Percentiles rank a stretch among this genome's conserved stretches.
These are phyloP conservation scores for Allium cepa DNA, from an alignment of 106 monocot species.

Conservation along the genomic window DNA sequence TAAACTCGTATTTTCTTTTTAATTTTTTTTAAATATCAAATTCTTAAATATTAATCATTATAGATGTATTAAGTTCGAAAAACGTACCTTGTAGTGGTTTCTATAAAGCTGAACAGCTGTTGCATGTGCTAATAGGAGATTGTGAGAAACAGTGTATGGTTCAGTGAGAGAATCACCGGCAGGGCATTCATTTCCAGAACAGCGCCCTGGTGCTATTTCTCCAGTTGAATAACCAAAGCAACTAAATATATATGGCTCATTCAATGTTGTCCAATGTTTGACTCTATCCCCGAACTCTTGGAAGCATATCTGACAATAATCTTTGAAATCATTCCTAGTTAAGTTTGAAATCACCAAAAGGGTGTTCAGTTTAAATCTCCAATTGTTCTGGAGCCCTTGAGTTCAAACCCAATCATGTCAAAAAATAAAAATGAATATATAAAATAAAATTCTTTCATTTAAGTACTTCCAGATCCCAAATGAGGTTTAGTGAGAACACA, in stretches of 20 bases:
- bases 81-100: constrained; percentile 38
- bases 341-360: background rate
- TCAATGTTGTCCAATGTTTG: constrained; percentile 69
- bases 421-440: no score
- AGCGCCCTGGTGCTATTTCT: constrained; percentile 34
- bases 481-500: no score
- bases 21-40: no score
- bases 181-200: constrained; percentile 27
- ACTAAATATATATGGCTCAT: constrained; percentile 45
- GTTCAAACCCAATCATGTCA: no score
- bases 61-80: no score
- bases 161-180: constrained; percentile 43
- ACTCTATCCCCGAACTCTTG: constrained; percentile 56
- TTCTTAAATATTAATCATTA: no score
- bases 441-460: no score
- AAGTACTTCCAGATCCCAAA: no score
- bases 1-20: no score
- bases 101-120: constrained; percentile 31
- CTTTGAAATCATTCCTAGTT: constrained; percentile 32
- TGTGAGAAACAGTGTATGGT: constrained; percentile 39
- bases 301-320: constrained; percentile 37
- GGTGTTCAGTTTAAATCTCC: no score
- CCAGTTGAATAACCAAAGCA: constrained; percentile 28
- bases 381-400: no score
- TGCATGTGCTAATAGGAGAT: constrained; percentile 50